Evolutionary conservation across 805 yeast genomes (phyloP).

Genomic region (Saccharomycopsis oosterbeekiorum): DNA sequence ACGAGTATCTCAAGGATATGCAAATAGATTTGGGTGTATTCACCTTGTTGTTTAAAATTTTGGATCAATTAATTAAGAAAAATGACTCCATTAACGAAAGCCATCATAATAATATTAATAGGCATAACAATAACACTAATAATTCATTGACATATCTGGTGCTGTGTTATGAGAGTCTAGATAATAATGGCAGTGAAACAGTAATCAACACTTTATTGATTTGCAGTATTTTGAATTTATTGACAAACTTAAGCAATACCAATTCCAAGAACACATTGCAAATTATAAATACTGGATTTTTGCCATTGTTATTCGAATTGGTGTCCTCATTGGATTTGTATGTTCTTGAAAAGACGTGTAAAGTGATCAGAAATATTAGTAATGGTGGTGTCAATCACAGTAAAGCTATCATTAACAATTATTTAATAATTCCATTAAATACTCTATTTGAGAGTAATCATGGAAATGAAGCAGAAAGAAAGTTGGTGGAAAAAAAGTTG

Average conservation of each 20-base stretch:
- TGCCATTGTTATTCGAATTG: conserved; percentile 14
- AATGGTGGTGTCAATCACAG: conserved; percentile 14
- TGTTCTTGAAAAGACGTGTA: conserved; percentile 12
- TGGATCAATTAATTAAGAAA: neutral
- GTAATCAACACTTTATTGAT: neutral
- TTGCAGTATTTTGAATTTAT: conserved; percentile 2
- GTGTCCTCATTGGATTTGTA: conserved; percentile 6
- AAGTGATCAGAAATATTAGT: conserved; percentile 14
- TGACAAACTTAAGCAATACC: conserved; percentile 9
- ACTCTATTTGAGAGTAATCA: conserved; percentile 8
- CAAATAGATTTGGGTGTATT: conserved; percentile 10
- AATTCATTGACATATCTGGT: neutral
- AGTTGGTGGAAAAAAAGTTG: neutral
- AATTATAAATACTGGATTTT: conserved; percentile 12
- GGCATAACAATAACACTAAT: neutral
- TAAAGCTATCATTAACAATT: conserved; percentile 12
- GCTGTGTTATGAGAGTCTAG: neutral
- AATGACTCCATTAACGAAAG: neutral
- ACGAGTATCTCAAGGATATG: conserved; percentile 12
- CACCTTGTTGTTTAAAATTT: conserved; percentile 2
- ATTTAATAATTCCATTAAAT: conserved; percentile 11
- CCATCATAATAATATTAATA: neutral
- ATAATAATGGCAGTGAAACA: neutral
- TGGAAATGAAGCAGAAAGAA: neutral
- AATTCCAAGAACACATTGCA: conserved; percentile 15